Percentiles rank a stretch among this genome's conserved stretches.
phyloP scores from a whole-genome alignment of 306 rosid genomes.

The Cicer yamashitae region DNA sequence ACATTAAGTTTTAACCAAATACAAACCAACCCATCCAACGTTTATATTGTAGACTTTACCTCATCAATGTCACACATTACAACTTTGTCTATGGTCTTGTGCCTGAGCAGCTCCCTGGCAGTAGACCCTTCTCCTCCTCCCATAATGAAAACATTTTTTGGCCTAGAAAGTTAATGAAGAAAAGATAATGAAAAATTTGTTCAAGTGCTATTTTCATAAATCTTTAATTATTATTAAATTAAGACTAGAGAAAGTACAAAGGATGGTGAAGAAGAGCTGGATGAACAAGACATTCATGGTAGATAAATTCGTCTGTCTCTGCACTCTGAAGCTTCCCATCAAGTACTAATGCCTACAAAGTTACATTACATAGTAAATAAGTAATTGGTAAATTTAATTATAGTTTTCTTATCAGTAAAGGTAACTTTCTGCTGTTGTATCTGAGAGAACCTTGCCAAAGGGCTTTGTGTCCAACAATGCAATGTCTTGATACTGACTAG shows the following conservation, averaged over 20 bases:
- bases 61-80: constrained; percentile 96
- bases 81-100: constrained; percentile 80
- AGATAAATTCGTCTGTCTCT: constrained; percentile 92
- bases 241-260: constrained; percentile 54
- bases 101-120: constrained; percentile 92
- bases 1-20: neutral
- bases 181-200: neutral
- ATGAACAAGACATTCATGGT: constrained; percentile 97
- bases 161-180: constrained; percentile 51
- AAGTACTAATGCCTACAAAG: constrained; percentile 78
- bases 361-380: neutral
- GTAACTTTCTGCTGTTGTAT: neutral
- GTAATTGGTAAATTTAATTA: neutral
- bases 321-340: constrained; percentile 99
- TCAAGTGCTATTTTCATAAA: neutral
- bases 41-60: neutral
- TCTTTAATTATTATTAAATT: neutral
- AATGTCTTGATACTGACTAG: constrained; percentile 90
- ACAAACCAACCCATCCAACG: too few relatives aligned
- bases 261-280: constrained; percentile 91
- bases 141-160: constrained; percentile 83
- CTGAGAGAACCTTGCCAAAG: constrained; percentile 75
- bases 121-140: constrained; percentile 99
- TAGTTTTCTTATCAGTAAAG: neutral
- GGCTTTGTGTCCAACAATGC: constrained; percentile 97